phyloP scores from a whole-genome alignment of 441 rosid species.

The Populus trichocarpa region DNA sequence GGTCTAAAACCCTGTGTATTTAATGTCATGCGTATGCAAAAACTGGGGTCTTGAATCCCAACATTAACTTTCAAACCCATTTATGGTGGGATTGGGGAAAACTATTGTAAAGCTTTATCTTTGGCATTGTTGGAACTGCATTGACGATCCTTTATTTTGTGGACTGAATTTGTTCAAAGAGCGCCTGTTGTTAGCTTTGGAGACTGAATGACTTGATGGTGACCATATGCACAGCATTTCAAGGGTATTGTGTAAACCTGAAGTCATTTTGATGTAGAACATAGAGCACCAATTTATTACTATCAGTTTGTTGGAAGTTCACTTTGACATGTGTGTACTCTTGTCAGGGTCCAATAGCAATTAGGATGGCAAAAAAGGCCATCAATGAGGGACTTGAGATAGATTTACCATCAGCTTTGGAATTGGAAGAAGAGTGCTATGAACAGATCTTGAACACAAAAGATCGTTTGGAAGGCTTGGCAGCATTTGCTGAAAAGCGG shows the following conservation, averaged over 20 bases:
- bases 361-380: conserved; percentile 77
- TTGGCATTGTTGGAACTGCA: not conserved
- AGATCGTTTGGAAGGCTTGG: conserved; percentile 91
- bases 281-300: not conserved
- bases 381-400: conserved; percentile 60
- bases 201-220: not conserved
- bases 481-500: conserved; percentile 86
- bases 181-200: not conserved
- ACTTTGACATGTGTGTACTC: conserved; percentile 2
- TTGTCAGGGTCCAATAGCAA: conserved; percentile 76
- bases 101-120: not conserved
- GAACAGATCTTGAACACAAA: conserved; percentile 50
- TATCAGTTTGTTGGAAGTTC: not conserved
- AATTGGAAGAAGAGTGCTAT: conserved; percentile 77
- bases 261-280: not conserved
- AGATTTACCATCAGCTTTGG: conserved; percentile 49
- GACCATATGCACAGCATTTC: not conserved
- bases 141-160: not conserved
- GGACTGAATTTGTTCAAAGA: not conserved
- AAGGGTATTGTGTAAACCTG: not conserved
- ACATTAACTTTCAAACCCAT: not conserved
- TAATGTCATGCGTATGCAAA: not conserved
- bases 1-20: not conserved
- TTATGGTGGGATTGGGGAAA: not conserved
- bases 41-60: not conserved